phyloP scores from a whole-genome alignment of 1,284 basidiomycete species.

The Gymnopus androsaceus region DNA sequence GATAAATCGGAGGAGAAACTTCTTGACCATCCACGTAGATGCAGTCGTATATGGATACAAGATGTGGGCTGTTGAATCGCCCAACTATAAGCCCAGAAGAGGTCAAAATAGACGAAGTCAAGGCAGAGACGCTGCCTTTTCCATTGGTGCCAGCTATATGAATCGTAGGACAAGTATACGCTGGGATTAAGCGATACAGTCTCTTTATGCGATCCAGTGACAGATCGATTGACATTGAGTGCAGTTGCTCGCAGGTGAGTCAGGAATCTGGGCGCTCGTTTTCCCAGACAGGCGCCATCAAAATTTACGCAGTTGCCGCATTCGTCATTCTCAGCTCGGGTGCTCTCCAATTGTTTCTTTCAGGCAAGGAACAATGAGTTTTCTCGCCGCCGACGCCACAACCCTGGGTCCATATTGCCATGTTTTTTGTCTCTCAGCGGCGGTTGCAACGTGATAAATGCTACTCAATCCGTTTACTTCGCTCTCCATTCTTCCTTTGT shows the following conservation, averaged over 20 bases:
- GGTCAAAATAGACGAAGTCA: conserved; percentile 77
- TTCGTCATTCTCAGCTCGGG: neutral
- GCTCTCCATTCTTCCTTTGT: too few relatives aligned
- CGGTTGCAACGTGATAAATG: neutral
- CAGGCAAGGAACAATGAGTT: neutral
- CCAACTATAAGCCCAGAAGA: conserved; percentile 64
- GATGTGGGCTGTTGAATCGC: conserved; percentile 92
- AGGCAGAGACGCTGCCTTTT: conserved; percentile 90
- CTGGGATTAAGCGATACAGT: conserved; percentile 62
- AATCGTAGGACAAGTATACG: conserved; percentile 79
- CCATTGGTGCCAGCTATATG: conserved; percentile 98
- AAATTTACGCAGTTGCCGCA: neutral
- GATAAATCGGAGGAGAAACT: conserved; percentile 56
- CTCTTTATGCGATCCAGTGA: conserved; percentile 70
- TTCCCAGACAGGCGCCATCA: neutral
- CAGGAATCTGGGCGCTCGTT: neutral
- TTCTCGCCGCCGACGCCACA: neutral
- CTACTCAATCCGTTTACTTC: too few relatives aligned
- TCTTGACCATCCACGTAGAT: conserved; percentile 70
- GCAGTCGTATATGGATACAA: conserved; percentile 78
- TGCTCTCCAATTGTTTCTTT: neutral
- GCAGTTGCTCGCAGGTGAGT: too few relatives aligned
- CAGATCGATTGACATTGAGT: conserved; percentile 73
- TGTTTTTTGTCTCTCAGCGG: conserved; percentile 7
- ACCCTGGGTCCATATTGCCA: conserved; percentile 2